Evolutionary conservation across 2,329 filamentous ascomycete genomes (phyloP).

Genomic region (Whalleya microplaca): DNA sequence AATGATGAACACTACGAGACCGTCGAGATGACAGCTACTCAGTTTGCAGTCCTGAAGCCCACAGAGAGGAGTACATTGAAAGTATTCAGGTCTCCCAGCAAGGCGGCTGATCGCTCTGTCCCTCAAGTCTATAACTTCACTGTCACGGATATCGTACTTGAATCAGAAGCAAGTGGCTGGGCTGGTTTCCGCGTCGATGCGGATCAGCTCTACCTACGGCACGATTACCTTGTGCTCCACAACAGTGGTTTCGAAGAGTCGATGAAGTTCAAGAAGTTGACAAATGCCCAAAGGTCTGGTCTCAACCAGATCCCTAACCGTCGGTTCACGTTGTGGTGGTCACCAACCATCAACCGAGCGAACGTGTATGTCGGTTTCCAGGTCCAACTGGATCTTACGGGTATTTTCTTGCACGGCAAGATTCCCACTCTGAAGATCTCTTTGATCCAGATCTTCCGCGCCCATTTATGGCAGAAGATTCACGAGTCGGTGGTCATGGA

Average conservation of each 20-base stretch:
- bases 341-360: conserved; percentile 87
- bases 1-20: conserved; percentile 42
- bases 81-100: conserved; percentile 40
- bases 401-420: conserved; percentile 98
- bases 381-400: conserved; percentile 94
- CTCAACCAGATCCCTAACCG: conserved; percentile 98
- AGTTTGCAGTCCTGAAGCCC: conserved; percentile 45
- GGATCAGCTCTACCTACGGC: conserved; percentile 54
- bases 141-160: conserved; percentile 47
- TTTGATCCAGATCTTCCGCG: conserved; percentile 97
- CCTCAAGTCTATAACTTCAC: conserved; percentile 41
- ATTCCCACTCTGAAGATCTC: conserved; percentile 98
- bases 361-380: conserved; percentile 99
- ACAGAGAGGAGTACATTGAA: conserved; percentile 41
- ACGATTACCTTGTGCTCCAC: conserved; percentile 52
- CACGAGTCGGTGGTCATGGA: conserved; percentile 99
- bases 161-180: conserved; percentile 49
- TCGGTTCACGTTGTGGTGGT: conserved; percentile 99
- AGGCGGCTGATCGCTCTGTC: conserved; percentile 17
- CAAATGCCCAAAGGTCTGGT: conserved; percentile 95
- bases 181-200: conserved; percentile 54
- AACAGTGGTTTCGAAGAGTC: conserved; percentile 59
- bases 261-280: conserved; percentile 99
- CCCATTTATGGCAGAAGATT: conserved; percentile 99
- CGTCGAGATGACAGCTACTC: conserved; percentile 49